Evolutionary conservation across 23 red algal genomes (phyloP), one percentile per base, ranked within the genome.

Genomic region (Gracilaria vermiculophylla): DNA sequence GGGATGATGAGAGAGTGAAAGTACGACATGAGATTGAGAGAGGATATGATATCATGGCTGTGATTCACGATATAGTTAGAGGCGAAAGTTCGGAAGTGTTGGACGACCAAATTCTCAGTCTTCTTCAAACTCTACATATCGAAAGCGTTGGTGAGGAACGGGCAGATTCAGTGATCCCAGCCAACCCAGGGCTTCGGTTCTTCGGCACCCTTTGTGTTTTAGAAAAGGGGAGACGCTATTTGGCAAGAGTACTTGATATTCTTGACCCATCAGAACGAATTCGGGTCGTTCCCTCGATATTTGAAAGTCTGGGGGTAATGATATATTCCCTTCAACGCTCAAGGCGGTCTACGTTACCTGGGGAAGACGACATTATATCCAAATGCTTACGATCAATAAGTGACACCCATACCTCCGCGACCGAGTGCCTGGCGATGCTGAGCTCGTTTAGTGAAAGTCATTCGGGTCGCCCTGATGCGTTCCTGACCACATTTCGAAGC

Each of bases 1-100:
- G 58, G 5, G 87, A 91, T 37, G 87, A 91, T 51, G 76, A 81
- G 35, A 20, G 87, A 50, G 76, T 91, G 57, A 73, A 81, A 72
- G 87, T 91, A 17, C 75, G 87, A 28, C 75, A 53, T 52, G 74
- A 69, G 19, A 70, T 91, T 41, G 87, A 91, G 58, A 56, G 66
- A 73, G 87, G 87, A n/a, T 91, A 91, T 51, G 87, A 91, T 72
- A 69, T 81, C 25, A 80, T 91, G 34, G 72, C 87, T 47, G 36
- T 27, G 14, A 81, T 91, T 41, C 87, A 91, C 23, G 87, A 91
- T 31, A 81, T 91, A 10, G 74, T 62, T 24, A 73, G 87, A 43
- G 64, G 87, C 3, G 76, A 91, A 60, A 88, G 84, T 53, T 36
- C 47, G 21, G 51, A 88, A 47, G 66, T 53, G 27, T 34, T 88